phyloP scores from a whole-genome alignment of 768 basidiomycete genomes.

The Trametes sanguinea region DNA sequence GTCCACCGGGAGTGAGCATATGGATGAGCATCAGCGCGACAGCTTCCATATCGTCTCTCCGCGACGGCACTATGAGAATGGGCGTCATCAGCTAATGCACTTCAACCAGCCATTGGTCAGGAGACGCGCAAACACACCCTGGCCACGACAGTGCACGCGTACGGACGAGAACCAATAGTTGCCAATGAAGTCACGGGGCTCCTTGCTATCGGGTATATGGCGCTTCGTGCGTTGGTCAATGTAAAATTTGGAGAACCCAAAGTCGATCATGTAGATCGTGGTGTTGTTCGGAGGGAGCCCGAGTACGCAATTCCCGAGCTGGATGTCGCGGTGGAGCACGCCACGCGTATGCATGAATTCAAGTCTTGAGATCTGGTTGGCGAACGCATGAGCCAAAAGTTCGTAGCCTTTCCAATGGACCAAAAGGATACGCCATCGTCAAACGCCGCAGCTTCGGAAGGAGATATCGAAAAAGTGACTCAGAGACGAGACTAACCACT shows the following conservation, averaged over 20 bases:
- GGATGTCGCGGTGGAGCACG: conserved; percentile 76
- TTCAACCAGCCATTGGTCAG: too few relatives aligned
- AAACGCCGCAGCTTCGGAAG: not conserved
- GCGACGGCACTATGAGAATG: conserved; percentile 59
- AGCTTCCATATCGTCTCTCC: conserved; percentile 79
- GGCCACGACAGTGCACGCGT: conserved; percentile 74
- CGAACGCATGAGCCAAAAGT: not conserved
- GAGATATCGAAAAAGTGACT: not conserved
- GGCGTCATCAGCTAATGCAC: too few relatives aligned
- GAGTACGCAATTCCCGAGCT: conserved; percentile 74
- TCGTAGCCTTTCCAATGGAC: not conserved
- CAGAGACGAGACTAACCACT: conserved; percentile 49
- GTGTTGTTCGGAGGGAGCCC: conserved; percentile 60
- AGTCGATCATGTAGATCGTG: conserved; percentile 81
- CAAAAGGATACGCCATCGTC: not conserved
- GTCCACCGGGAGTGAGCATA: conserved; percentile 72
- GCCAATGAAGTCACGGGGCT: conserved; percentile 74
- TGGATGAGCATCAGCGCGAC: conserved; percentile 80
- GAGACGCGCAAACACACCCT: conserved; percentile 45
- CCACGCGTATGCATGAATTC: conserved; percentile 76
- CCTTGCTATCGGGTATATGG: conserved; percentile 72
- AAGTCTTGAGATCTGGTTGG: conserved; percentile 61
- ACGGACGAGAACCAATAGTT: conserved; percentile 87
- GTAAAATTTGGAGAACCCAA: conserved; percentile 80
- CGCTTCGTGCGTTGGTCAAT: conserved; percentile 63